Evolutionary conservation across 2,329 filamentous ascomycete genomes (phyloP), one percentile per base, ranked within the genome.

Genomic region (Botrytis fabae): DNA sequence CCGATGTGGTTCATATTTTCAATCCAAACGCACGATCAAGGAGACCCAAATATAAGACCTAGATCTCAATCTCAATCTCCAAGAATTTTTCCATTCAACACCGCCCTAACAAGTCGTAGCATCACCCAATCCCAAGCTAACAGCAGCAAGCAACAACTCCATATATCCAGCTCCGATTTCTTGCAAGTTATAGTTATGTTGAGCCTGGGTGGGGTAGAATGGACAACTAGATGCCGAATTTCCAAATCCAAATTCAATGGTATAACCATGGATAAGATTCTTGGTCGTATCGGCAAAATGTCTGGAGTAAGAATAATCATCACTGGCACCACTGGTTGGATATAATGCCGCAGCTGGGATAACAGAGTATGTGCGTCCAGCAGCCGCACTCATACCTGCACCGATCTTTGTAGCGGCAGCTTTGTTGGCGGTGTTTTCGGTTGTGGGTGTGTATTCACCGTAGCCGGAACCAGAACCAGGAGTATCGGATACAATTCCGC

Each of bases 151-250:
- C 16, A 82, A 76, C 68, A 86, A 78, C 78, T 88, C 85, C 81
- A 87, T 87, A 77, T 87, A 82, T 0, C 83, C 85, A 7, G 83
- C 82, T 4, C 80, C 82, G 20, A 83, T 84, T 79, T 86, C 84
- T 57, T 82, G 80, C 75, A 87, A 79, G 75, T 82, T 85, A 69
- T 78, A 74, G 74, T 84, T 82, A 75, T 85, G 86, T 78, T 83
- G 81, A 51, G 79, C 76, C 2, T 78, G 76, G 2, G 82, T 83
- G 0, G 85, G 85, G 74, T 87, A 87, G 74, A 87, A 87, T 0
- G 82, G 81, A 66, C 83, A 71, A 2, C 25, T 44, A 10, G 69
- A 25, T 1, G 60, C 69, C 12, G 35, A 25, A 32, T 71, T 71
- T 82, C 77, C 79, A 66, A 81, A 82, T 0, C 86, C 85, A 78